Conservation (phyloP, 2,329 filamentous ascomycete genomes). For the Diaporthe citri region DNA sequence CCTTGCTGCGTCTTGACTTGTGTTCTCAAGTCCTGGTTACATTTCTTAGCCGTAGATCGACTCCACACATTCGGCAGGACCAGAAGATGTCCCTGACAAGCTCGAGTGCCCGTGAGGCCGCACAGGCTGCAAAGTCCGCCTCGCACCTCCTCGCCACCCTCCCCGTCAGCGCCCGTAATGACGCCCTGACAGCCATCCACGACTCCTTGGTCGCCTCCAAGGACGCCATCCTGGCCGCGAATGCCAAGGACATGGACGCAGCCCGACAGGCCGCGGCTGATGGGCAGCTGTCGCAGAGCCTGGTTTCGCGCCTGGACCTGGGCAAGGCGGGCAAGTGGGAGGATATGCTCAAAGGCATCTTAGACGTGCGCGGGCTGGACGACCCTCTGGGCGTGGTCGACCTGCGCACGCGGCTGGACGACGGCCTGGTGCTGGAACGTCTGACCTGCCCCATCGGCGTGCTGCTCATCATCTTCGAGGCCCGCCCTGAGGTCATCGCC, state of each 20-base stretch:
- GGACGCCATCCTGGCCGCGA: slow-evolving; percentile 85
- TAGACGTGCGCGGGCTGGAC: slow-evolving; percentile 85
- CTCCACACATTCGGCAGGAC: neutral
- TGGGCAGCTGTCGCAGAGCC: slow-evolving; percentile 82
- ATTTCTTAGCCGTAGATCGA: neutral
- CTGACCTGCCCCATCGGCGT: slow-evolving; percentile 96
- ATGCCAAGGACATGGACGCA: slow-evolving; percentile 82
- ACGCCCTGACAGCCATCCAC: slow-evolving; percentile 87
- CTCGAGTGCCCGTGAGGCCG: slow-evolving; percentile 82
- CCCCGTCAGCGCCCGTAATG: slow-evolving; percentile 81
- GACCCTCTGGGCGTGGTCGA: slow-evolving; percentile 95
- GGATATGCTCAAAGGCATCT: slow-evolving; percentile 95
- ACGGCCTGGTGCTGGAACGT: slow-evolving; percentile 85
- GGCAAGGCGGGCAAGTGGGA: slow-evolving; percentile 92
- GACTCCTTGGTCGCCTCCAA: slow-evolving; percentile 77
- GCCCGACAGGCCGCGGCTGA: slow-evolving; percentile 80
- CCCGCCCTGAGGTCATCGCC: slow-evolving; percentile 96
- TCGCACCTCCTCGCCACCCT: slow-evolving; percentile 88
- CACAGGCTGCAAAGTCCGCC: slow-evolving; percentile 81
- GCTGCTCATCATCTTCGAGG: slow-evolving; percentile 98
- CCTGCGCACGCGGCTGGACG: slow-evolving; percentile 86
- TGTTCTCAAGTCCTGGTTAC: neutral
- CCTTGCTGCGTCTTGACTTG: neutral
- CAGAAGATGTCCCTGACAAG: slow-evolving; percentile 87
- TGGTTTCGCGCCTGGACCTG: slow-evolving; percentile 90